These are phyloP conservation scores for Leishmania tropica DNA, from an alignment of 208 protist genomes.

Conservation along the genomic window DNA sequence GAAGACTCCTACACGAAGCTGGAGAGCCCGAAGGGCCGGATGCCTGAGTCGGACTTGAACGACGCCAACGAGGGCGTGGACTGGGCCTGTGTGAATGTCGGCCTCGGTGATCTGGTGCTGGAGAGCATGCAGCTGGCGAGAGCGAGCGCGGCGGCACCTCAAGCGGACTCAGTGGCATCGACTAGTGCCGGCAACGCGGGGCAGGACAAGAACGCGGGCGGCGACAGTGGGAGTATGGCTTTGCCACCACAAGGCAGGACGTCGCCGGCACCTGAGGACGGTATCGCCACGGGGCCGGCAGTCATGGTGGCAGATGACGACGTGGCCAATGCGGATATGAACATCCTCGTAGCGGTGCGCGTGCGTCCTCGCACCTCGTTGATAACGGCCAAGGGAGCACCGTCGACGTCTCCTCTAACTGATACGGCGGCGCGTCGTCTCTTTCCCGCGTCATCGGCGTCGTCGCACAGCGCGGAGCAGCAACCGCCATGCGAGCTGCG, in stretches of 20 bases:
- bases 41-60: not conserved
- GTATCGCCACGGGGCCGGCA: not conserved
- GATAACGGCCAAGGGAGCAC: not conserved
- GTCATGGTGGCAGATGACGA: not conserved
- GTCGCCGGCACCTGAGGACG: not conserved
- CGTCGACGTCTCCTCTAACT: not conserved
- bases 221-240: not conserved
- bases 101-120: slow-evolving; percentile 1
- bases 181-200: not conserved
- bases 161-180: not conserved
- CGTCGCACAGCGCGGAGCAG: not conserved
- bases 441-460: not conserved
- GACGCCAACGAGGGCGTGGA: slow-evolving; percentile 5
- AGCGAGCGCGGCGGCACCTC: not conserved
- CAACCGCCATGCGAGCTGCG: not conserved
- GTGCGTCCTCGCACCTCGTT: slow-evolving; percentile 37
- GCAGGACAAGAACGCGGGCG: not conserved
- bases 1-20: not conserved
- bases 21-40: not conserved
- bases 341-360: slow-evolving; percentile 47
- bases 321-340: slow-evolving; percentile 1
- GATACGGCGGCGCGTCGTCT: not conserved
- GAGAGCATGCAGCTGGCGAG: not conserved
- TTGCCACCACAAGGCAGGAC: not conserved
- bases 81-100: slow-evolving; percentile 4